These are phyloP conservation scores for Papiliotrema fonsecae DNA, from an alignment of 1,284 basidiomycete species.

Conservation along the genomic window DNA sequence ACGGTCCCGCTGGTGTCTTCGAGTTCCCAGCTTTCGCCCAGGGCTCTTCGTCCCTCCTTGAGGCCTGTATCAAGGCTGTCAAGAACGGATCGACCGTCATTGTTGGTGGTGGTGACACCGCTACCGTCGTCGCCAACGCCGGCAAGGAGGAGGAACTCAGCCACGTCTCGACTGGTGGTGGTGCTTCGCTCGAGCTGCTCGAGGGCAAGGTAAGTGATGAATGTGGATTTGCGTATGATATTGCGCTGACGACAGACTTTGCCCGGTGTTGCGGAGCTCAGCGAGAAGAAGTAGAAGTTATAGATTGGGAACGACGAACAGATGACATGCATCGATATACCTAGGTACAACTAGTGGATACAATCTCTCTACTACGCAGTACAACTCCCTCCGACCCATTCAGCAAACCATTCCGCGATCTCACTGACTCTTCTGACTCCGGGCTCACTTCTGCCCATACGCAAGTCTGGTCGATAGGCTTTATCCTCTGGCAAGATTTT, in stretches of 20 bases:
- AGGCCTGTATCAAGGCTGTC: conserved; percentile 83
- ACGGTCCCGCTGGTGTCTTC: conserved; percentile 96
- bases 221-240: background rate
- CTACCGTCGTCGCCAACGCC: conserved; percentile 81
- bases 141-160: conserved; percentile 80
- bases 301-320: background rate
- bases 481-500: conserved; percentile 22
- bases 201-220: conserved; percentile 77
- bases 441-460: conserved; percentile 35
- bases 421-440: conserved; percentile 30
- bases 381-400: conserved; percentile 35
- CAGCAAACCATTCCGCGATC: conserved; percentile 36
- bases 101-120: conserved; percentile 89
- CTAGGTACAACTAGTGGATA: no score
- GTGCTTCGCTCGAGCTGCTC: conserved; percentile 88
- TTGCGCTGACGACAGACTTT: conserved; percentile 55
- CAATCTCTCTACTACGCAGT: no score
- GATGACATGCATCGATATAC: background rate
- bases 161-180: conserved; percentile 96
- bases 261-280: conserved; percentile 78
- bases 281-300: conserved; percentile 54
- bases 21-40: conserved; percentile 88
- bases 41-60: conserved; percentile 79
- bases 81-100: conserved; percentile 86
- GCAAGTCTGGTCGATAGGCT: conserved; percentile 33